Conservation (phyloP, 2,329 filamentous ascomycete species). For the Aspergillus sp. region DNA sequence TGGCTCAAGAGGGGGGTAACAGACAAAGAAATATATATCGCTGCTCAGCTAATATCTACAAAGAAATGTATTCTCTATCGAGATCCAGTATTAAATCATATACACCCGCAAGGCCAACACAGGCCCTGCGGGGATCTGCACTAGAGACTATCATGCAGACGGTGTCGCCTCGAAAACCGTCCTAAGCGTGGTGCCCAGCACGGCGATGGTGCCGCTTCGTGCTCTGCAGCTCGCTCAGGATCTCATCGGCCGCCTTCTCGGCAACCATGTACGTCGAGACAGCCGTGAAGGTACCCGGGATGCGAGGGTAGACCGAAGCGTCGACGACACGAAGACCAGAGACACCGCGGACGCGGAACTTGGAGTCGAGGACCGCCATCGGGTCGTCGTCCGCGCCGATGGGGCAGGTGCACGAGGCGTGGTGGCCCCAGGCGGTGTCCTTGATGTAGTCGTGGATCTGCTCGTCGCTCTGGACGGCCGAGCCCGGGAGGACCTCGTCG, state of each 20-base stretch:
- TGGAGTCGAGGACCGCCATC: conserved; percentile 55
- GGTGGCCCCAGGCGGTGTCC: conserved; percentile 57
- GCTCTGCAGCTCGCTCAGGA: conserved; percentile 29
- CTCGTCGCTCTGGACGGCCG: conserved; percentile 41
- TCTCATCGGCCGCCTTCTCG: conserved; percentile 63
- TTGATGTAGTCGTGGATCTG: conserved; percentile 49
- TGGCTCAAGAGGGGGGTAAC: too few species aligned
- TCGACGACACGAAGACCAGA: conserved; percentile 61
- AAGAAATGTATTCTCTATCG: too few species aligned
- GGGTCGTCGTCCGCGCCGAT: conserved; percentile 56
- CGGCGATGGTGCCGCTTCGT: not conserved
- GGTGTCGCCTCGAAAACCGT: too few species aligned
- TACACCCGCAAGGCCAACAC: too few species aligned
- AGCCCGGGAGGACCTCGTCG: conserved; percentile 44
- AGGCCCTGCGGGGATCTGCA: too few species aligned
- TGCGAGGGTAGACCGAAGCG: conserved; percentile 57
- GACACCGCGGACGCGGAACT: conserved; percentile 59
- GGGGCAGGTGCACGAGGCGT: conserved; percentile 55
- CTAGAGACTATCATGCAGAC: too few species aligned
- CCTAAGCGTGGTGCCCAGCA: not conserved
- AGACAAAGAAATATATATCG: too few species aligned
- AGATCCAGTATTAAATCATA: too few species aligned
- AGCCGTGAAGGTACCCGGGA: conserved; percentile 55
- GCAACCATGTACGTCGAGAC: conserved; percentile 56
- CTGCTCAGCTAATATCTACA: too few species aligned